Evolutionary conservation across 1,284 basidiomycete species (phyloP).

Genomic region (Marasmius tenuissimus): DNA sequence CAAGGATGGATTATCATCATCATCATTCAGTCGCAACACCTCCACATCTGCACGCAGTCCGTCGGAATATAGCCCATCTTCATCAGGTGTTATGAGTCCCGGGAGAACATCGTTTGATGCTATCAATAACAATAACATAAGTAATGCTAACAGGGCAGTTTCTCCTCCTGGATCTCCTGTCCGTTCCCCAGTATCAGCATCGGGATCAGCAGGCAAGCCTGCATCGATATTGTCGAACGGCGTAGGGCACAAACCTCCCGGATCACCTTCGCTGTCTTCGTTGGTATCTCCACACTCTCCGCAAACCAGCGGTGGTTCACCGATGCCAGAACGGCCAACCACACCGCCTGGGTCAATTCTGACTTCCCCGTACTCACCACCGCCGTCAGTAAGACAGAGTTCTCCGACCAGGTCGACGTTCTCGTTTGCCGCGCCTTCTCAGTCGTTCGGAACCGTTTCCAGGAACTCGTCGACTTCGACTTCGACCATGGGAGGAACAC

Average conservation of each 20-base stretch:
- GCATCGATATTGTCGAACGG: neutral
- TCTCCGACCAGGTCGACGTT: neutral
- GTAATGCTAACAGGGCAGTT: neutral
- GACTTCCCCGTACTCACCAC: constrained; percentile 43
- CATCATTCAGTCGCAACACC: neutral
- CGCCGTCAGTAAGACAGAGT: neutral
- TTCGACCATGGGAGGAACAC: neutral
- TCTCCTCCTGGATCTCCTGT: neutral
- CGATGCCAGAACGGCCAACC: constrained; percentile 14
- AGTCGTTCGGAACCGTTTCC: neutral
- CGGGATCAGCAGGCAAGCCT: neutral
- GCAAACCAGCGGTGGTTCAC: neutral
- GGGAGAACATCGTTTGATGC: neutral
- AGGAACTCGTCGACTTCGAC: neutral
- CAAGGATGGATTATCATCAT: constrained; percentile 1
- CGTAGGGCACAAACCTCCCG: neutral
- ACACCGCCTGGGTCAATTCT: constrained; percentile 37
- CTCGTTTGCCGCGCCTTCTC: neutral
- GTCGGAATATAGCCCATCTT: neutral
- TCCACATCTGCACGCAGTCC: neutral
- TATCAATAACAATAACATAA: neutral
- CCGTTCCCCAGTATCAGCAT: neutral
- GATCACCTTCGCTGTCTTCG: neutral
- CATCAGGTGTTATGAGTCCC: neutral
- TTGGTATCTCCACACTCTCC: neutral